Percentiles rank a stretch among this genome's conserved stretches.
Conservation (phyloP, 176 grass and related monocot species). For the Bolboschoenus planiculmis region DNA sequence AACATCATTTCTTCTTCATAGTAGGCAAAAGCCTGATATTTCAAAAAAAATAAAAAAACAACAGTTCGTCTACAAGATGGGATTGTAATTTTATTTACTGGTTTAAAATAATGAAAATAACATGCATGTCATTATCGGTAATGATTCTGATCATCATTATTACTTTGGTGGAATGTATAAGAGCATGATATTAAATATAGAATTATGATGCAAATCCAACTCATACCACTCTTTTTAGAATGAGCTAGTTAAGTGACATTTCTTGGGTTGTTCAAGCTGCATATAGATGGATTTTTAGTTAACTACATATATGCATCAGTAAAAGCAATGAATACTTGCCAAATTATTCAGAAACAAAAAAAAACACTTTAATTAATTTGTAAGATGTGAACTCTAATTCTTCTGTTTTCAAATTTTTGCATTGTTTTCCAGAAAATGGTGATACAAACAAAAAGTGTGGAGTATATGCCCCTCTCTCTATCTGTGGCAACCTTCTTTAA, state of each 20-base stretch:
- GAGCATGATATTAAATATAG: neutral
- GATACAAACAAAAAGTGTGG: slow-evolving; percentile 27
- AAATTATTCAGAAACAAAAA: no score
- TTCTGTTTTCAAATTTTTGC: neutral
- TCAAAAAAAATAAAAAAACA: no score
- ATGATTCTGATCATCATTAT: neutral
- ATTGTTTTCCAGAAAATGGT: slow-evolving; percentile 28
- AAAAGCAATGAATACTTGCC: neutral
- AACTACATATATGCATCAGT: neutral
- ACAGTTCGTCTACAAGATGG: neutral
- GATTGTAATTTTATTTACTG: neutral
- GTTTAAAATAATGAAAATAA: neutral
- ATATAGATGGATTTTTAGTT: neutral
- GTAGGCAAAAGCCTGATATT: no score
- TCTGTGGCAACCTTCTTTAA: slow-evolving; percentile 9
- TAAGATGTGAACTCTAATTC: neutral
- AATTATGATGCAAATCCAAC: neutral
- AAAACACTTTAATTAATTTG: neutral
- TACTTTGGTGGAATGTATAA: neutral
- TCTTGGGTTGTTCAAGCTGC: neutral
- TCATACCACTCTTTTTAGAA: neutral
- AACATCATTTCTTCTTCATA: neutral
- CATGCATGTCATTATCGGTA: neutral
- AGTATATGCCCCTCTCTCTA: slow-evolving; percentile 25
- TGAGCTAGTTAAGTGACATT: neutral